Base-by-base conservation (phyloP, 176 grass and related monocot genomes). In the Oryza longistaminata region DNA sequence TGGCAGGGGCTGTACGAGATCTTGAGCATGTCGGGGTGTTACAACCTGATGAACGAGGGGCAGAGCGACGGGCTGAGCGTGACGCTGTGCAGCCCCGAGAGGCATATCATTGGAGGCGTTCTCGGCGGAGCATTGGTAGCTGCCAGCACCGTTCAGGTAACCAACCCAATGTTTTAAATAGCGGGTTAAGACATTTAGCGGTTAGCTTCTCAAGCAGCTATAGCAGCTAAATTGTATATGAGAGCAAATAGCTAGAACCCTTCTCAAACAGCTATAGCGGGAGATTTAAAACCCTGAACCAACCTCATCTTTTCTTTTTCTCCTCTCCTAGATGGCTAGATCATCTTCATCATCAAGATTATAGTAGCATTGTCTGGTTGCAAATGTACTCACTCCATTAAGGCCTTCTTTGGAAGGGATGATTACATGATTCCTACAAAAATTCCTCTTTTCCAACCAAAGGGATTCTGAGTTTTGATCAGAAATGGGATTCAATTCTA, bases 1-100 rank as follows among this genome's bases (percentile, higher is more conserved):
- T 35, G 40, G 84, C 78, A 96, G 93, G 93, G 93, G 0, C 72
- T 84, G 78, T 96, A 91, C 44, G 93, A 96, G 14, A 96, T 96
- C 71, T 52, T 96, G 68, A 91, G 86, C 39, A 71, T 96, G 27
- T 80, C 91, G 0, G 93, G 93, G 34, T 91, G 91, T 42, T 96
- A 91, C 89, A 93, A 88, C 73, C 77, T 96, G 66, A 85, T 93
- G 66, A 85, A 73, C 11, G 81, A 89, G 6, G 86, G 86, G 66
- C 89, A 83, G 33, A 81, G 34, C 40, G 88, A 78, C 2, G 88
- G 88, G 27, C 67, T 96, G 73, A 89, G 83, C 70, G 82, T 96
- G 66, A 91, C 91, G 49, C 88, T 96, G 58, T 90, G 91, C 55
- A 90, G 91, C 78, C 91, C 81, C 2, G 93, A 96, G 35, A 87